These are phyloP conservation scores for Calocera viscosa DNA, from an alignment of 768 basidiomycete species.

Conservation along the genomic window DNA sequence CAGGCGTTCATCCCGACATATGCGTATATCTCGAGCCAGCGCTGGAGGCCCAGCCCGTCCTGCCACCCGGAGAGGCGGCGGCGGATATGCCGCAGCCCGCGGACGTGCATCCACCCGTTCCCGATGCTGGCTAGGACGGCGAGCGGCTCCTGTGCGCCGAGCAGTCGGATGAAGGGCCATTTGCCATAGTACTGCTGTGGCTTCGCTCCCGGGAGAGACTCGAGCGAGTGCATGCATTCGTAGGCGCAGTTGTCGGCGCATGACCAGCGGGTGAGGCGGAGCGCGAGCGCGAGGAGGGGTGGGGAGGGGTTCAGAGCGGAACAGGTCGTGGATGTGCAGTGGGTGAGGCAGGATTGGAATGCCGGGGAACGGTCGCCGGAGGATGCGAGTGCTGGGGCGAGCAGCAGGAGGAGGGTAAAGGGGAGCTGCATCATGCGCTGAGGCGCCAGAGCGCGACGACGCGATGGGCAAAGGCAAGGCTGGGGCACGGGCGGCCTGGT, in stretches of 20 bases:
- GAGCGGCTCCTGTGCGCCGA: slow-evolving; percentile 90
- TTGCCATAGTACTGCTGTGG: slow-evolving; percentile 86
- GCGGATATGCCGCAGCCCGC: slow-evolving; percentile 42
- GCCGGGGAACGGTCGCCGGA: slow-evolving; percentile 48
- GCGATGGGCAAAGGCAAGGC: neutral
- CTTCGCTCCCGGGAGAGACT: slow-evolving; percentile 31
- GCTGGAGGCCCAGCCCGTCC: no score
- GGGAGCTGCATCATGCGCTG: neutral
- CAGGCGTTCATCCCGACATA: slow-evolving; percentile 74
- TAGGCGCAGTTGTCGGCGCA: slow-evolving; percentile 85
- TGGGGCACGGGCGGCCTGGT: neutral
- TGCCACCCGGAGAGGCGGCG: neutral
- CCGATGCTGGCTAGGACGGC: slow-evolving; percentile 80
- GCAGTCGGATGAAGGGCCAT: slow-evolving; percentile 86
- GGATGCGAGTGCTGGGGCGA: slow-evolving; percentile 33
- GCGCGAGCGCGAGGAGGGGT: slow-evolving; percentile 37
- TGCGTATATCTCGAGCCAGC: slow-evolving; percentile 24
- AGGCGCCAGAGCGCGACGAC: no score
- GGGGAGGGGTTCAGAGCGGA: slow-evolving; percentile 21
- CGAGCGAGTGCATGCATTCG: slow-evolving; percentile 66
- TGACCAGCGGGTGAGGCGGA: slow-evolving; percentile 70
- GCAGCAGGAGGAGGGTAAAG: neutral
- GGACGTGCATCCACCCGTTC: slow-evolving; percentile 65
- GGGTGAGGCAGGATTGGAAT: slow-evolving; percentile 41
- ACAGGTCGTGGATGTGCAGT: slow-evolving; percentile 36